Base-by-base conservation (phyloP, 352 stramenopile genomes). In the Globisporangium viniferum region DNA sequence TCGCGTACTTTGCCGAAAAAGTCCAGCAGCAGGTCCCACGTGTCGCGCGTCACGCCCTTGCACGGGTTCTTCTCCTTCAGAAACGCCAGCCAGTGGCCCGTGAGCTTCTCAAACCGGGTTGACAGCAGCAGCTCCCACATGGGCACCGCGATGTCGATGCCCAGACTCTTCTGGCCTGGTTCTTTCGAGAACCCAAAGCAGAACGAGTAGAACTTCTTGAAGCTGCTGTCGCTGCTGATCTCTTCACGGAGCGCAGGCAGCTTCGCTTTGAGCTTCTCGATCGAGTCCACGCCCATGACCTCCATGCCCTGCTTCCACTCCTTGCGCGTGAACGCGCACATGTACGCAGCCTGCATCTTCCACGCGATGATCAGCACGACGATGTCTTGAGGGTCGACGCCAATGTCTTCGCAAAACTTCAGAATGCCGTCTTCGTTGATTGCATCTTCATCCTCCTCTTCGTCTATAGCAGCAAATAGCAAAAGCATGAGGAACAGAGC, bases 131-230 rank as follows among this genome's bases (percentile, higher is more conserved):
- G 68, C 67, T 95, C 87, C 89, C 89, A 96, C 88, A 96, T 95
- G 29, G 86, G 83, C 57, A 84, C 76, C 20, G 89, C 89, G 57
- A 96, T 92, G 69, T 95, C 89, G 59, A 94, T 92, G 60, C 82
- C 75, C 7, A 95, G 74, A 68, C 88, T 95, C 69, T 95, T 94
- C 67, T 95, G 88, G n/a, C 87, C 88, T 0, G 85, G 85, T 61
- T 96, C 89, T 67, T 96, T 96, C 36, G 89, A 93, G 62, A 95
- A 96, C 1, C 77, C 77, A 66, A 96, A 96, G 72, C 87, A 94
- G 66, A 95, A 96, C 68, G 78, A 80, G 71, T 96, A 96, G 44
- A 96, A 94, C 65, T 82, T 84, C 71, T 93, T 95, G 71, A 94
- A 95, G 24, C 73, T 63, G 27, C 29, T 48, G 46, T 92, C 79